Base-by-base conservation (phyloP, 2,329 filamentous ascomycete species). In the Stagonosporopsis chrysanthemi region DNA sequence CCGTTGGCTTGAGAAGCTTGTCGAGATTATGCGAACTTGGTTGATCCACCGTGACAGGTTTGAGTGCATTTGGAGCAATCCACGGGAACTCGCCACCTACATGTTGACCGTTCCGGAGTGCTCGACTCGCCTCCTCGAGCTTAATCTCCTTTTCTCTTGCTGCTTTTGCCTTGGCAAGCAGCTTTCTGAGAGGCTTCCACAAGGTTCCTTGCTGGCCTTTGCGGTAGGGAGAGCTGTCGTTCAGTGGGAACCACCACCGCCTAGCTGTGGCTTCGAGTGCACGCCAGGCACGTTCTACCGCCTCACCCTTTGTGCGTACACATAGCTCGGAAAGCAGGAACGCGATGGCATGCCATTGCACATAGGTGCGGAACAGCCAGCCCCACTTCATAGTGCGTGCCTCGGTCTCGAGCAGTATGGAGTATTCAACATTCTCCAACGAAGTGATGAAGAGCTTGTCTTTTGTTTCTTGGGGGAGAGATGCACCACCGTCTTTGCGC, bases 351-450 rank as follows among this genome's bases (percentile, higher is more conserved):
- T 88, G 85, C 86, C 86, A 89, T 66, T 88, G 87, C 63, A 86
- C 83, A 55, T 88, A 86, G 1, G 85, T 87, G 22, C 80, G 78
- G 76, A 88, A 88, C 0, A 88, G 78, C 87, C 87, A 89, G 36
- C 83, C 81, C 86, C 86, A 89, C 66, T 86, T 84, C 65, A 82
- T 79, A 0, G 84, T 88, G 12, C 82, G 79, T 33, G 81, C 79
- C 64, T 91, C 88, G 0, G 82, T 85, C 65, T 89, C 86, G 14
- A 92, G 77, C 1, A 90, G 80, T 45, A 88, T 80, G 17, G 85
- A 85, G 69, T 90, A 87, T 72, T 93, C 90, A 43, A 92, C 83
- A 24, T 92, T 86, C 67, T 93, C 90, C 24, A 93, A 83, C 2
- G 89, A 87, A 0, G 88, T 89, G 23, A 88, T 78, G 70, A 92